Base-by-base conservation (phyloP, 129 eudicot species). In the Lactuca sativa region DNA sequence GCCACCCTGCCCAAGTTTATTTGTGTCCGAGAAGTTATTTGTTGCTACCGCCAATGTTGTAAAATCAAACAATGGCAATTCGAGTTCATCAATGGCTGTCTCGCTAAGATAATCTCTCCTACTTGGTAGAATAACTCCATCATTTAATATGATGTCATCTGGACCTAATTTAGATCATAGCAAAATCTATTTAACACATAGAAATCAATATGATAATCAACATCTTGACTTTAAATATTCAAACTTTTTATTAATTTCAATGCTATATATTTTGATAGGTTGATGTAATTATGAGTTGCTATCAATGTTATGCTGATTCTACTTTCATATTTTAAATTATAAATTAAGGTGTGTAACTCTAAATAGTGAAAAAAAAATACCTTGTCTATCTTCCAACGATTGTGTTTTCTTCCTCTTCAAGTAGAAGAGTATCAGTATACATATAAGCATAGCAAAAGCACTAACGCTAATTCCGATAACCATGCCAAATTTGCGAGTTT, bases 1-100 rank as follows among this genome's bases (percentile, higher is more conserved):
- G 56, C 98, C 98, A 66, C 98, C 98, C 72, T 92, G 89, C 12
- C 98, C 98, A 2, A 92, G 83, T 69, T 86, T 88, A 56, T 92
- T 83, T 64, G 71, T 67, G 15, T 74, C 80, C 4, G 87, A 86
- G 43, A 92, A 92, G 44, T 78, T 80, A 25, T 86, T 62, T 4
- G 98, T 92, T 9, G 91, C 95, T 1, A 54, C 33, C 49, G 58
- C 71, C 4, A 92, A 74, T 41, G 86, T 72, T n/a, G 74, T 62
- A 36, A 81, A 71, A 32, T 91, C 90, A 15, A 81, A 86, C 51
- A 86, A 56, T 12, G 97, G 97, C 65, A 91, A 71, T 18, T 91
- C 97, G 0, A 88, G 56, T 10, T 91, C 92, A 10, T 83, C 92
- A 1, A 61, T 55, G 6, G 47, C 52, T 18, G 38, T 75, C 74